Base-by-base conservation (phyloP, 2,329 filamentous ascomycete genomes). In the Clonostachys sp. region DNA sequence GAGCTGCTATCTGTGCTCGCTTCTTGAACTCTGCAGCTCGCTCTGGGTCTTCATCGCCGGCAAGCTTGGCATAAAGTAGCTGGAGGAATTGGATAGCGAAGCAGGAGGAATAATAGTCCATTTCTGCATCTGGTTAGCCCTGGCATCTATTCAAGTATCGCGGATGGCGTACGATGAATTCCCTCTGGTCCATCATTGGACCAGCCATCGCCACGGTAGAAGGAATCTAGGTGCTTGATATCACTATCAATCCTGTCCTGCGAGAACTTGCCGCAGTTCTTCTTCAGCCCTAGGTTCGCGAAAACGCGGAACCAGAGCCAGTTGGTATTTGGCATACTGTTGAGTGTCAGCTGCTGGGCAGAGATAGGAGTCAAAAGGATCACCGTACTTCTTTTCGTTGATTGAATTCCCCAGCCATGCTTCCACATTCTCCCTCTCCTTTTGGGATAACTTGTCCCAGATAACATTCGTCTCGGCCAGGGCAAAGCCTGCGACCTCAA, bases 251-350 rank as follows among this genome's bases (percentile, higher is more conserved):
- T 77, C 18, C 83, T 77, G 41, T 83, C 75, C 52, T 86, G 80
- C 0, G 84, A 87, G 67, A 84, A 89, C 43, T 78, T 77, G 1
- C 83, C 87, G 2, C 85, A 84, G 55, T 90, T 89, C 55, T 84
- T 87, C 60, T 86, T 86, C 34, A 91, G 65, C 0, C 87, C 87
- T 1, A 92, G 74, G 55, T 92, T 92, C 38, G 87, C 87, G 59
- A 92, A 92, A 6, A 92, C 86, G 38, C 88, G 81, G 61, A 92
- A 92, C 88, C 88, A 92, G 5, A 91, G 74, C 86, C 85, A 84
- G 53, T 76, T 77, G 17, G 78, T 81, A 56, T 82, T 78, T 2
- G 78, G 80, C 79, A 91, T 91, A 51, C 86, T 90, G 56, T 35
- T 4, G 6, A 5, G 8, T 43, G 44, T 49, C 39, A 46, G 30